phyloP scores from a whole-genome alignment of 2,329 filamentous ascomycete genomes.

The Seiridium unicorne region DNA sequence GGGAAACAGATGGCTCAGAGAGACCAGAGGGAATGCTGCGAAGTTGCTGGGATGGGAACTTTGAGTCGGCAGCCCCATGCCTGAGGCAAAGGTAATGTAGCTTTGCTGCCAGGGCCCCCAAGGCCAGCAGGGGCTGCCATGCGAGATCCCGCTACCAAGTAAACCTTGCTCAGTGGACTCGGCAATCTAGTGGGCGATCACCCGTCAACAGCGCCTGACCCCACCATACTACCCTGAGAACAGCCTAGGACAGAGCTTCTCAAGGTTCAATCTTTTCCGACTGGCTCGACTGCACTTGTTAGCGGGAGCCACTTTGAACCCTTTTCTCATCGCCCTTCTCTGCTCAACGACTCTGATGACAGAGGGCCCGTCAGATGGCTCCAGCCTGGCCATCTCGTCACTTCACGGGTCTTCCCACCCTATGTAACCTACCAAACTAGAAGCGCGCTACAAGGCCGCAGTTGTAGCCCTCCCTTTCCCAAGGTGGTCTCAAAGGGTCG shows the following conservation, averaged over 20 bases:
- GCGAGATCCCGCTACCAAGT: constrained; percentile 1
- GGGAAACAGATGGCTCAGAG: neutral
- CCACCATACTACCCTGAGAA: neutral
- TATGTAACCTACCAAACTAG: too few species aligned
- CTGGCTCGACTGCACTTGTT: too few species aligned
- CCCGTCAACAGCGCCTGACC: constrained; percentile 1
- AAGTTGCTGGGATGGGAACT: neutral
- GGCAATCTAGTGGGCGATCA: constrained; percentile 3
- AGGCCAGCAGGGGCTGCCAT: neutral
- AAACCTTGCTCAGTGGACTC: constrained; percentile 5
- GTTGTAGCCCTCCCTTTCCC: too few species aligned
- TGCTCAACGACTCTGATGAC: neutral
- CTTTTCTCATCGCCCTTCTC: neutral
- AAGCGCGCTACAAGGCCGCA: too few species aligned
- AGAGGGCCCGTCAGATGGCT: too few species aligned
- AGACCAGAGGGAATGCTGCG: neutral
- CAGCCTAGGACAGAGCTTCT: neutral
- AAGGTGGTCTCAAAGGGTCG: too few species aligned
- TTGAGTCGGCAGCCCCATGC: too few species aligned
- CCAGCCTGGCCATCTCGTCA: too few species aligned
- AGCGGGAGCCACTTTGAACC: too few species aligned
- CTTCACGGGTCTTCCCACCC: too few species aligned
- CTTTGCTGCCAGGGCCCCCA: neutral
- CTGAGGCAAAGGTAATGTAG: too few species aligned
- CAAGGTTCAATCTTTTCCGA: neutral